Evolutionary conservation across 2,329 filamentous ascomycete species (phyloP).

Genomic region (Thielaviopsis cerberus): DNA sequence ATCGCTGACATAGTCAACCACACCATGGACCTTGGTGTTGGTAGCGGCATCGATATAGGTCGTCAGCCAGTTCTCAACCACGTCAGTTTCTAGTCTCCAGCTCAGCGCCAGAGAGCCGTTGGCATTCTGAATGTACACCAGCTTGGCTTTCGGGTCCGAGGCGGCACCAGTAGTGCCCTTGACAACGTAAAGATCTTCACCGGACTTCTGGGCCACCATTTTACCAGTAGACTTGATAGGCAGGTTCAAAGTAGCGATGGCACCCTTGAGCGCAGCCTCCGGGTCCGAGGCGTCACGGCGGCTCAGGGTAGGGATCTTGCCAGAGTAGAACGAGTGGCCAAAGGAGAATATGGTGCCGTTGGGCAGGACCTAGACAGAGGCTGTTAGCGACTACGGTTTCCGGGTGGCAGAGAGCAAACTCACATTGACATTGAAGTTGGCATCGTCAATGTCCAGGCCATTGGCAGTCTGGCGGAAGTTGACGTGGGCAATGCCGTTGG

Average conservation of each 20-base stretch:
- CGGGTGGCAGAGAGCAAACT: slow-evolving; percentile 18
- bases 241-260: slow-evolving; percentile 19
- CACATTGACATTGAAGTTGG: slow-evolving; percentile 42
- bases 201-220: no score
- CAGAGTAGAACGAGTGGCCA: slow-evolving; percentile 30
- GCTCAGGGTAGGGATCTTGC: slow-evolving; percentile 23
- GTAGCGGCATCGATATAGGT: slow-evolving; percentile 35
- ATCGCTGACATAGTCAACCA: slow-evolving; percentile 38
- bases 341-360: no score
- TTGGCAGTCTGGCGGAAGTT: slow-evolving; percentile 41
- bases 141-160: slow-evolving; percentile 33
- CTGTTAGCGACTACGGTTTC: no score
- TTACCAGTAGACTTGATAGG: slow-evolving; percentile 16
- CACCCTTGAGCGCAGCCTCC: slow-evolving; percentile 25
- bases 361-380: no score
- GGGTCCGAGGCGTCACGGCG: slow-evolving; percentile 25
- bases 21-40: slow-evolving; percentile 29
- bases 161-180: slow-evolving; percentile 29
- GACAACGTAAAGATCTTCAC: slow-evolving; percentile 22
- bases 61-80: slow-evolving; percentile 38
- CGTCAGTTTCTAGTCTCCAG: slow-evolving; percentile 41
- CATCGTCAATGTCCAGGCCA: slow-evolving; percentile 41
- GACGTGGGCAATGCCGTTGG: slow-evolving; percentile 36
- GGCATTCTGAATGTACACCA: slow-evolving; percentile 34
- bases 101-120: slow-evolving; percentile 29